Evolutionary conservation across 2,329 filamentous ascomycete genomes (phyloP).

Genomic region (Xylaria sp.): DNA sequence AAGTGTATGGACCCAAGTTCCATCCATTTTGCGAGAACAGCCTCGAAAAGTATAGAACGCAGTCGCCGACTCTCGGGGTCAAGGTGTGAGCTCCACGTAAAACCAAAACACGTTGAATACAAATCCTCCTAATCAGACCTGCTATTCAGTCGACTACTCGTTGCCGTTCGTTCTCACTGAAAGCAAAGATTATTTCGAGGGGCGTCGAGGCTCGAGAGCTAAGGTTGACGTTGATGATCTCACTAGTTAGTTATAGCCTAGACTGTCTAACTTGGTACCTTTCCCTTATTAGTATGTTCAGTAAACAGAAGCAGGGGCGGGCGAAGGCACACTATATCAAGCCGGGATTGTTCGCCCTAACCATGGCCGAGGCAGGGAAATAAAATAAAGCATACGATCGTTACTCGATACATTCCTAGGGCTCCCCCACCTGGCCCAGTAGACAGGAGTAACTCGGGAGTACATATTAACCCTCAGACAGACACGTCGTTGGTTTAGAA

Average conservation of each 20-base stretch:
- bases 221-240: not conserved
- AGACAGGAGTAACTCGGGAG: too few relatives aligned
- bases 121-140: not conserved
- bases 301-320: not conserved
- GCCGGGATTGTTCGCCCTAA: not conserved
- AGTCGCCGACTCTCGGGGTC: not conserved
- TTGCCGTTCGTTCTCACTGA: not conserved
- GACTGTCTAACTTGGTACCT: not conserved
- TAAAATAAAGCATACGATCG: slow-evolving; percentile 13
- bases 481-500: slow-evolving; percentile 13
- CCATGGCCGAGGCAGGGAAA: slow-evolving; percentile 1
- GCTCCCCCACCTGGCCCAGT: slow-evolving; percentile 12
- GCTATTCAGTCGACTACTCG: not conserved
- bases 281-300: not conserved
- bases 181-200: not conserved
- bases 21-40: slow-evolving; percentile 24
- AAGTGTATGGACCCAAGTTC: slow-evolving; percentile 26
- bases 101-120: not conserved
- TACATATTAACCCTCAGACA: not conserved
- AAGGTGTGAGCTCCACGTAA: not conserved
- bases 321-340: not conserved
- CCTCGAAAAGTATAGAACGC: not conserved
- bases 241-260: slow-evolving; percentile 1
- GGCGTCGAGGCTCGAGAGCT: not conserved
- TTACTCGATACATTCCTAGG: slow-evolving; percentile 17